Evolutionary conservation across 2,329 filamentous ascomycete genomes (phyloP), one percentile per base, ranked within the genome.

Genomic region (Fusarium incarnatum): DNA sequence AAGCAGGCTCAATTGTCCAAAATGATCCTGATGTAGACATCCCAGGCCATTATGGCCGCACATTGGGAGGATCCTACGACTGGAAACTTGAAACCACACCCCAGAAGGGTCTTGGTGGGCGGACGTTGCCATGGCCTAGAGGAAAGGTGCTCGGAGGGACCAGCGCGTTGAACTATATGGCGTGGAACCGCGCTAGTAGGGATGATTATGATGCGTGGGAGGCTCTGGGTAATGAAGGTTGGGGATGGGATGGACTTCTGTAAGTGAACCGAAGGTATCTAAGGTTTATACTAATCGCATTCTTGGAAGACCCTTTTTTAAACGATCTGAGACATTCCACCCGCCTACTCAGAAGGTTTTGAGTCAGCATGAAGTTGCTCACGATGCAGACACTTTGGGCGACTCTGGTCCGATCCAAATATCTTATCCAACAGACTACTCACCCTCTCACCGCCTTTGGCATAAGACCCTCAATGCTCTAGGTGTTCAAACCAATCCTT

Each of bases 101-200:
- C 8, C 82, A 84, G 67, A 56, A 68, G 20, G 78, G 78, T 4
- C 74, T 83, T 6, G 76, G 69, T 4, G 80, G 83, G 1, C 80
- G 84, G 47, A 75, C 53, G 28, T 70, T 85, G 23, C 70, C 79
- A 12, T 84, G 80, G 79, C 79, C 81, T 1, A 75, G 83, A 16
- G 84, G 84, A 9, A 83, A 79, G 60, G 84, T 87, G 1, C 81
- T 92, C 0, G 91, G 91, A 20, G 91, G 90, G 9, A 88, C 89
- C 9, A 87, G 84, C 18, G 86, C 86, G 0, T 82, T 90, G 49
- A 89, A 90, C 68, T 87, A 85, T 67, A 86, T 89, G 85, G 85
- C 87, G 49, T 83, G 82, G 80, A 82, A 82, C 56, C 81, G 84
- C 32, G 85, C 81, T 9, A 81, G 79, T 50, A 78, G 73, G 37